Percentiles rank a stretch among this genome's conserved stretches.
Evolutionary conservation across 2,329 filamentous ascomycete genomes (phyloP).

Genomic region (Incumbomyces lentus): DNA sequence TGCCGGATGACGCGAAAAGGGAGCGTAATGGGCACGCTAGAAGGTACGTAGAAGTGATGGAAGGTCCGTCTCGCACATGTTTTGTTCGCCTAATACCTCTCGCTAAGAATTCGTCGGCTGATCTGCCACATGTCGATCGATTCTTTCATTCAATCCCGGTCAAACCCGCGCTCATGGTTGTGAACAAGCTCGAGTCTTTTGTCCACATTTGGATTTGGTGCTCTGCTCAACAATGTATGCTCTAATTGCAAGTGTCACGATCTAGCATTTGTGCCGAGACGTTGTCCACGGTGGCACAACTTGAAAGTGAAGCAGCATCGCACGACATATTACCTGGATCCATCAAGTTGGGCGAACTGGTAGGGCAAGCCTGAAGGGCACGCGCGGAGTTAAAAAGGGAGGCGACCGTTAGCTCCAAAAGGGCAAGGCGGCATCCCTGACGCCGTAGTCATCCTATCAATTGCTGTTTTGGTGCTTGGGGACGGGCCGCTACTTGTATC

Average conservation of each 20-base stretch:
- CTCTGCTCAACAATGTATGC: too few relatives aligned
- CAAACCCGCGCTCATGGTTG: not conserved
- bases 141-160: not conserved
- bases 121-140: not conserved
- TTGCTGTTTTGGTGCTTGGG: not conserved
- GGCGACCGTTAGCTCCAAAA: not conserved
- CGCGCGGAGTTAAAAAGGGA: too few relatives aligned
- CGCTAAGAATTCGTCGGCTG: not conserved
- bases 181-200: not conserved
- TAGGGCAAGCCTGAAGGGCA: too few relatives aligned
- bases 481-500: not conserved
- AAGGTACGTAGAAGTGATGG: not conserved
- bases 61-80: not conserved
- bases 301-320: too few relatives aligned
- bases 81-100: not conserved
- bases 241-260: too few relatives aligned
- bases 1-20: not conserved
- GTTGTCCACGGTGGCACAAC: too few relatives aligned
- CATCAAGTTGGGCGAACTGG: too few relatives aligned
- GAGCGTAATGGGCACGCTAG: not conserved
- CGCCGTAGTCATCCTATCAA: not conserved
- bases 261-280: too few relatives aligned
- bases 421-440: not conserved
- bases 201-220: too few relatives aligned
- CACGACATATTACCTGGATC: too few relatives aligned